A percentile compares a stretch with the other conserved stretches of the same genome.
phyloP scores from a whole-genome alignment of 2,329 filamentous ascomycete genomes.

The Fusarium illudens region DNA sequence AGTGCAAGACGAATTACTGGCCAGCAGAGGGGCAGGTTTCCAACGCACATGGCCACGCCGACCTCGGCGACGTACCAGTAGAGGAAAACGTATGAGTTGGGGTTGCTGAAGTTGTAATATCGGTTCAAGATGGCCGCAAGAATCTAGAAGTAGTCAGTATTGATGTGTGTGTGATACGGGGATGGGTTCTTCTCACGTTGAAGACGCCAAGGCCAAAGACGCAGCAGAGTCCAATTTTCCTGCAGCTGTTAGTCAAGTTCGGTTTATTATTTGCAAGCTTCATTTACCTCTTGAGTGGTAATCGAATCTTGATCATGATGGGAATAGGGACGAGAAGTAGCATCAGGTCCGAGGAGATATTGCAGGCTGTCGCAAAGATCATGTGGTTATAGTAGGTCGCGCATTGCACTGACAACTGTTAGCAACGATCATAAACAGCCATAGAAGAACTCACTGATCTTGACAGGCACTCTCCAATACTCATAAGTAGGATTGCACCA shows the following conservation, averaged over 20 bases:
- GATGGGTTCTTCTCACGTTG: slow-evolving; percentile 38
- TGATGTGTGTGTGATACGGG: background rate
- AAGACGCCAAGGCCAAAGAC: slow-evolving; percentile 67
- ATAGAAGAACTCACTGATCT: slow-evolving; percentile 37
- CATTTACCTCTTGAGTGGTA: slow-evolving; percentile 45
- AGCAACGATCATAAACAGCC: background rate
- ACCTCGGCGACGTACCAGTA: slow-evolving; percentile 69
- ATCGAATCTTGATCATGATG: slow-evolving; percentile 51
- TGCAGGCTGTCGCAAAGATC: slow-evolving; percentile 57
- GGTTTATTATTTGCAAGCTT: rapidly evolving
- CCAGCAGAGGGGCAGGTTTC: slow-evolving; percentile 69
- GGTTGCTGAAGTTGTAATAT: slow-evolving; percentile 66
- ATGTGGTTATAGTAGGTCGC: slow-evolving; percentile 57
- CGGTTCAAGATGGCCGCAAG: slow-evolving; percentile 68
- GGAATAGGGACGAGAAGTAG: slow-evolving; percentile 57
- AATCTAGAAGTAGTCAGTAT: slow-evolving; percentile 49
- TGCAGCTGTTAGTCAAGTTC: slow-evolving; percentile 9
- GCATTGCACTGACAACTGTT: slow-evolving; percentile 48
- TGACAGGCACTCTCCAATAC: slow-evolving; percentile 61
- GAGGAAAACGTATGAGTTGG: slow-evolving; percentile 64
- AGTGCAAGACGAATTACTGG: slow-evolving; percentile 59
- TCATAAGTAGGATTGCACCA: slow-evolving; percentile 63
- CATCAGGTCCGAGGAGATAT: slow-evolving; percentile 56
- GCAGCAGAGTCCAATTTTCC: slow-evolving; percentile 62
- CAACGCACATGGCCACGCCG: slow-evolving; percentile 66